phyloP scores from a whole-genome alignment of 1,284 basidiomycete genomes.

The Tilletia setariae region DNA sequence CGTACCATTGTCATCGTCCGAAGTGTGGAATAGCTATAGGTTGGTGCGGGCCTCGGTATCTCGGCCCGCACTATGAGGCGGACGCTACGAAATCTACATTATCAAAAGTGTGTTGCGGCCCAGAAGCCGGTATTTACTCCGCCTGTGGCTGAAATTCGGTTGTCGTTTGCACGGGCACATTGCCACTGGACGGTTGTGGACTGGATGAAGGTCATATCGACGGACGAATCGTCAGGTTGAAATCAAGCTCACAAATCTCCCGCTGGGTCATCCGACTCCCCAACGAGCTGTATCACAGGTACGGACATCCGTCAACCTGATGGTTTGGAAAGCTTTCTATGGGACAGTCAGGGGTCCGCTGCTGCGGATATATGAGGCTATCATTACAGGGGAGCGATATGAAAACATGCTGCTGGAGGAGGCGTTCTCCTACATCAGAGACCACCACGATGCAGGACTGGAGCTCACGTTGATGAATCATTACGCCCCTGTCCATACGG shows the following conservation, averaged over 20 bases:
- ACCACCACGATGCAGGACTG: neutral
- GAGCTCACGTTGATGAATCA: neutral
- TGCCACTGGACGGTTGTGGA: constrained; percentile 6
- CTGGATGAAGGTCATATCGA: neutral
- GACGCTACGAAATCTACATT: too few species aligned
- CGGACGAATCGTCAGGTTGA: neutral
- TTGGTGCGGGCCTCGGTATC: neutral
- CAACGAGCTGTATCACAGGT: neutral
- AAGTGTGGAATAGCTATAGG: neutral
- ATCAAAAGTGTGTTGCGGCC: too few species aligned
- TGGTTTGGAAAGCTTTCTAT: neutral
- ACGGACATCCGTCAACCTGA: neutral
- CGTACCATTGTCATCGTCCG: neutral
- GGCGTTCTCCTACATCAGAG: neutral
- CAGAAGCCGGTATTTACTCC: neutral
- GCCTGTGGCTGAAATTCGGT: neutral
- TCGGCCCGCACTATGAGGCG: too few species aligned
- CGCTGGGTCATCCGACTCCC: neutral
- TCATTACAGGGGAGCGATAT: neutral
- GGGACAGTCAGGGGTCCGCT: neutral
- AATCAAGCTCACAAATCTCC: neutral
- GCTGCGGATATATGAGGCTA: neutral
- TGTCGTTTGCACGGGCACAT: neutral
- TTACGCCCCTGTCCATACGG: neutral
- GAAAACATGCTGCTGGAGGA: neutral